A percentile compares a stretch with the other conserved stretches of the same genome.
Conservation (phyloP, 116 monocot species). For the Dioscorea cayenensis region DNA sequence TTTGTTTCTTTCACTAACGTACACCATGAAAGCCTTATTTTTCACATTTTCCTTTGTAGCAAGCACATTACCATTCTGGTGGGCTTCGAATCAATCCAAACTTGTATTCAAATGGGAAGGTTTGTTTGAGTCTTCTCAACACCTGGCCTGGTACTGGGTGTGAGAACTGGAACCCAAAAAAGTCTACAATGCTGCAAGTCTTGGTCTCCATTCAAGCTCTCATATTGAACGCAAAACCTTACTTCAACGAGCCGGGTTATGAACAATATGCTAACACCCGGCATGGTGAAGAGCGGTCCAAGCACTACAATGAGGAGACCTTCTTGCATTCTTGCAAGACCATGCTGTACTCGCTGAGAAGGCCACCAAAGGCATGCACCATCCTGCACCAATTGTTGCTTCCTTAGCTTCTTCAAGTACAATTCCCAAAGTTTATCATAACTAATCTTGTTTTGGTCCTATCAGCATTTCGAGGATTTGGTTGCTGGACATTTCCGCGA, state of each 20-base stretch:
- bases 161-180: constrained; percentile 64
- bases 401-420: too few relatives aligned
- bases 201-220: constrained; percentile 87
- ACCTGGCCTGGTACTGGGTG: constrained; percentile 75
- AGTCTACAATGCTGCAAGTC: constrained; percentile 83
- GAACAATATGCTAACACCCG: constrained; percentile 22
- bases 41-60: constrained; percentile 25
- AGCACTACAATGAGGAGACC: constrained; percentile 43
- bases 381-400: background rate
- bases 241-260: constrained; percentile 79
- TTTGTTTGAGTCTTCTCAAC: constrained; percentile 79
- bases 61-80: constrained; percentile 60
- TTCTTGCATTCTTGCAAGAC: constrained; percentile 76
- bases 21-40: background rate
- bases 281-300: constrained; percentile 33
- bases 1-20: background rate
- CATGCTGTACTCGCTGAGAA: constrained; percentile 60
- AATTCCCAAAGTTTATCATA: too few relatives aligned
- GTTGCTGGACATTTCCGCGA: constrained; percentile 59
- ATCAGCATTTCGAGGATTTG: constrained; percentile 74
- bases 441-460: background rate
- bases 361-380: constrained; percentile 57
- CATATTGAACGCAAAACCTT: constrained; percentile 78
- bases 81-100: constrained; percentile 85
- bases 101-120: constrained; percentile 71